phyloP scores from a whole-genome alignment of 352 stramenopile species.

The Globisporangium apiculatum region DNA sequence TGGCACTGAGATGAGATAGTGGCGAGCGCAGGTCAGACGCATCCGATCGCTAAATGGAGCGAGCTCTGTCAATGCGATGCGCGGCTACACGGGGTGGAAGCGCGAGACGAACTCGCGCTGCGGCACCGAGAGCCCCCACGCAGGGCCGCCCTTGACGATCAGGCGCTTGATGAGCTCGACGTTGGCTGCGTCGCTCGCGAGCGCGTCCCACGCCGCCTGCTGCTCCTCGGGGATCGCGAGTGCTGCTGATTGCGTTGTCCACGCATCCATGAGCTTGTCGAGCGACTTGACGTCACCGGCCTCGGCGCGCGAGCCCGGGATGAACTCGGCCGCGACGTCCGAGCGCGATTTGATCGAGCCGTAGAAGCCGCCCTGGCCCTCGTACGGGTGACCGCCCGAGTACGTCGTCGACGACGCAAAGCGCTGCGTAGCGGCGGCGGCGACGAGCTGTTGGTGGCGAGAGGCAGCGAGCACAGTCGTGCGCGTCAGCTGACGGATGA shows the following conservation, averaged over 20 bases:
- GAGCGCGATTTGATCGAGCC: constrained; percentile 77
- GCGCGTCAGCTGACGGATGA: too few relatives aligned
- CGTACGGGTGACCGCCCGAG: constrained; percentile 80
- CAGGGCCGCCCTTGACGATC: constrained; percentile 61
- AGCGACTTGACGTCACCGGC: constrained; percentile 50
- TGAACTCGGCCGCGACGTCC: constrained; percentile 55
- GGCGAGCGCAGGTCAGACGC: too few relatives aligned
- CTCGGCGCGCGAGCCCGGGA: constrained; percentile 57
- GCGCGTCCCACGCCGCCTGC: constrained; percentile 29
- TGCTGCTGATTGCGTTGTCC: constrained; percentile 29
- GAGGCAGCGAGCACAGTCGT: too few relatives aligned
- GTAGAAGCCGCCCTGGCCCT: constrained; percentile 90
- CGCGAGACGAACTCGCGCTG: constrained; percentile 71
- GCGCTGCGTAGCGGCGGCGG: not conserved
- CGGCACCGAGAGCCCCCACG: constrained; percentile 64
- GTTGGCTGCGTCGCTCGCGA: constrained; percentile 34
- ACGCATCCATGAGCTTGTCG: constrained; percentile 51
- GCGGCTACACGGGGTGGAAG: constrained; percentile 21
- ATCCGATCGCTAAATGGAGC: not conserved
- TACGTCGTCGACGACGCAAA: constrained; percentile 62
- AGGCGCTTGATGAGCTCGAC: constrained; percentile 48
- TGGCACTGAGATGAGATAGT: not conserved
- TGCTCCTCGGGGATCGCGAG: constrained; percentile 29
- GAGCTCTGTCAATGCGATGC: too few relatives aligned
- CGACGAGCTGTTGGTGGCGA: too few relatives aligned